Evolutionary conservation across 2,329 filamentous ascomycete genomes (phyloP).

Genomic region (Exophiala lecanii-corni): DNA sequence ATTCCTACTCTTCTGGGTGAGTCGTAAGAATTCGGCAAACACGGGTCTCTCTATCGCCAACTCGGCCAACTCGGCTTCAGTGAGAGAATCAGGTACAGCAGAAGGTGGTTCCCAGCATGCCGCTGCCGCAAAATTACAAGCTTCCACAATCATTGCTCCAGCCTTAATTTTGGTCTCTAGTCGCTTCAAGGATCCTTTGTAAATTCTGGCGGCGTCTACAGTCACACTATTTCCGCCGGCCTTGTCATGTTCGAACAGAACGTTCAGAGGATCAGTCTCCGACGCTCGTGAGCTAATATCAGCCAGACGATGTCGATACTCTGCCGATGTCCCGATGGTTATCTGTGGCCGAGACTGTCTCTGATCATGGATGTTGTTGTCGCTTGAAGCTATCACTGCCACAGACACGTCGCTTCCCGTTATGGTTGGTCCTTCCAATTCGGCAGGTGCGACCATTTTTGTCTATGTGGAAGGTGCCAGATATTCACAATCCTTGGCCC

Average conservation of each 20-base stretch:
- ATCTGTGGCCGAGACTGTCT: constrained; percentile 4
- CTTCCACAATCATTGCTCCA: constrained; percentile 15
- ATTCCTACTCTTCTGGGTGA: constrained; percentile 5
- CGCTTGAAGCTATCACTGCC: constrained; percentile 7
- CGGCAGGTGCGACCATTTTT: too few relatives aligned
- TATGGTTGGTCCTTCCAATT: constrained; percentile 2
- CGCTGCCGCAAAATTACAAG: constrained; percentile 17
- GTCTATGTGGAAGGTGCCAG: too few relatives aligned
- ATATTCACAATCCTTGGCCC: too few relatives aligned
- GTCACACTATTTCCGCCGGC: background rate
- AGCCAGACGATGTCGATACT: constrained; percentile 17
- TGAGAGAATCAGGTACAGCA: constrained; percentile 3
- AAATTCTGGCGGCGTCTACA: constrained; percentile 9
- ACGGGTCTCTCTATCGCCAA: constrained; percentile 9
- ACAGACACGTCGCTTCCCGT: constrained; percentile 15
- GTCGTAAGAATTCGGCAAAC: constrained; percentile 13
- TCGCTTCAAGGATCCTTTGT: constrained; percentile 6
- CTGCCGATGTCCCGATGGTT: constrained; percentile 11
- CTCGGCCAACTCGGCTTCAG: constrained; percentile 5
- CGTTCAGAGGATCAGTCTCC: constrained; percentile 11
- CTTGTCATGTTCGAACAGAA: constrained; percentile 21
- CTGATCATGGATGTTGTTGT: background rate
- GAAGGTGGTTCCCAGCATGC: constrained; percentile 22
- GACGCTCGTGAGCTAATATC: constrained; percentile 16
- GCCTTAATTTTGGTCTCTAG: constrained; percentile 14